Percentiles rank a stretch among this genome's conserved stretches.
These are phyloP conservation scores for Teratosphaeria epicoccoides DNA, from an alignment of 2,329 filamentous ascomycete species.

Conservation along the genomic window DNA sequence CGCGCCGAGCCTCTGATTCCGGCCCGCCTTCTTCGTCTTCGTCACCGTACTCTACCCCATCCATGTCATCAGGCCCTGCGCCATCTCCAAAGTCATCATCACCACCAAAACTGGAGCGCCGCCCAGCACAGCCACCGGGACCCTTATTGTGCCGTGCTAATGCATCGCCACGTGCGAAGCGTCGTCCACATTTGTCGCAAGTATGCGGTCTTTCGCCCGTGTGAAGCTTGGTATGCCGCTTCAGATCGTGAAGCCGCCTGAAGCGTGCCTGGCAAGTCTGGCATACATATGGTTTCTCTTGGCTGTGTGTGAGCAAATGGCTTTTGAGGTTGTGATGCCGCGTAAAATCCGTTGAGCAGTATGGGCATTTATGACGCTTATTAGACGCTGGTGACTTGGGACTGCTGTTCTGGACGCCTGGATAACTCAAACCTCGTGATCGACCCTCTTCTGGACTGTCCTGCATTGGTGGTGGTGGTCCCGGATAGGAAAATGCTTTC, in stretches of 20 bases:
- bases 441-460: constrained; percentile 40
- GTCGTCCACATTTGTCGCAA: constrained; percentile 86
- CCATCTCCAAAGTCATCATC: constrained; percentile 53
- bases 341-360: constrained; percentile 93
- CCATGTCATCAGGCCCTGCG: constrained; percentile 53
- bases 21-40: constrained; percentile 51
- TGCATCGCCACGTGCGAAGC: constrained; percentile 91
- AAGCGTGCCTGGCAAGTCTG: constrained; percentile 90
- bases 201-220: constrained; percentile 93
- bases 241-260: constrained; percentile 83
- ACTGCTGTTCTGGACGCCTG: constrained; percentile 44
- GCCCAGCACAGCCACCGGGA: constrained; percentile 85
- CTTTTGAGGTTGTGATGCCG: constrained; percentile 96
- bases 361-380: constrained; percentile 94
- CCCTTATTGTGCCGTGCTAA: constrained; percentile 92
- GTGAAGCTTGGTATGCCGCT: constrained; percentile 91
- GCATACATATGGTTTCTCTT: constrained; percentile 95
- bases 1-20: constrained; percentile 40
- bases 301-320: constrained; percentile 90
- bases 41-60: constrained; percentile 51
- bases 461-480: constrained; percentile 40
- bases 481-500: constrained; percentile 55
- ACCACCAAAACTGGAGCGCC: constrained; percentile 73
- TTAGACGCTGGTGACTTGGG: constrained; percentile 55
- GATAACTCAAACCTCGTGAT: constrained; percentile 47